Conservation (phyloP, 73 alveolate genomes). For the Tetrahymena borealis region DNA sequence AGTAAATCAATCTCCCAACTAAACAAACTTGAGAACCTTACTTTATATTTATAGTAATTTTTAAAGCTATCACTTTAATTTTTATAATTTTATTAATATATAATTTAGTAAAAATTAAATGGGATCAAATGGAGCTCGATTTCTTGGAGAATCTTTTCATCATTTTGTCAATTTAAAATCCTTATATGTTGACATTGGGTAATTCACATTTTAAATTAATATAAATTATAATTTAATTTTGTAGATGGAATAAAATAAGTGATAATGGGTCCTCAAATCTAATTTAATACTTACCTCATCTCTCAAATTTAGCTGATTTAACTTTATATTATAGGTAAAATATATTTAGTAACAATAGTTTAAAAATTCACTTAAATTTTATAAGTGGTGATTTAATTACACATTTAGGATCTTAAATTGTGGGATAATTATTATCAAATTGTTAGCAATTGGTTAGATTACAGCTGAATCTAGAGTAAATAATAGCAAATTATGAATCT, state of each 20-base stretch:
- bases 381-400: not conserved
- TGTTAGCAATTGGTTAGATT: not conserved
- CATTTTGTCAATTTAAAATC: not conserved
- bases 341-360: not conserved
- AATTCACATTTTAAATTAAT: not conserved
- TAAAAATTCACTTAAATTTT: not conserved
- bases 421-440: not conserved
- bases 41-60: not conserved
- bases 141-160: not conserved
- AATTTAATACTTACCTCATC: not conserved
- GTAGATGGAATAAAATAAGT: not conserved
- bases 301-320: not conserved
- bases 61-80: not conserved
- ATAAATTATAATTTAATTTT: not conserved
- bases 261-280: not conserved
- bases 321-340: not conserved
- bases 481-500: too few relatives aligned
- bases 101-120: not conserved
- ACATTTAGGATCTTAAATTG: not conserved
- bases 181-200: not conserved
- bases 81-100: not conserved
- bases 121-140: not conserved
- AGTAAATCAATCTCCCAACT: not conserved
- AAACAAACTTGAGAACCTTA: not conserved
- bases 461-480: not conserved